Evolutionary conservation across 495 filamentous ascomycete species (phyloP), one percentile per base, ranked within the genome.

Genomic region (Hypoxylon cercidicola): DNA sequence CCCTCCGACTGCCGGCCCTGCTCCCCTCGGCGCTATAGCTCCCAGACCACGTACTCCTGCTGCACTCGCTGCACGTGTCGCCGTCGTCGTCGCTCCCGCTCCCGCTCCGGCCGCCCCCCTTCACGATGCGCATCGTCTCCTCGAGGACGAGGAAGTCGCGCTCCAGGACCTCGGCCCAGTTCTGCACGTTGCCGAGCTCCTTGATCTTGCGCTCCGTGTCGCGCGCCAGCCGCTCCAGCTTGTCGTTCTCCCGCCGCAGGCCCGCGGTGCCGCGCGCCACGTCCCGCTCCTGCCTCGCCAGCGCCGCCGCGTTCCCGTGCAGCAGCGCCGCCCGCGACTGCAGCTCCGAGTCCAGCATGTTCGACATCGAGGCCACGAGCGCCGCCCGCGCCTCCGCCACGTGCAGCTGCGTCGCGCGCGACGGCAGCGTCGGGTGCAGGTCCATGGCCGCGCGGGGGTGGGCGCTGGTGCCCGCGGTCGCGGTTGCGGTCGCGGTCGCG

Each of bases 91-190:
- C 72, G 34, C 65, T 62, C n/a, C 62, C 66, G 11, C 34, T 37
- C 34, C 34, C 72, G 32, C 64, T 62, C 16, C 62, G 63, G 46
- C 69, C 77, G 18, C 76, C 83, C 53, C 83, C 78, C 34, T 75
- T 74, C 7, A 84, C 92, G 61, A 90, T 72, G 71, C 89, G 78
- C 75, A 97, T 69, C 52, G 91, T 92, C 84, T 97, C 93, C 78
- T 96, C 93, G 35, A 99, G 71, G 59, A 96, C 87, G 69, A 93
- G 71, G 62, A 99, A 84, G 78, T 97, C 94, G 74, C 91, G 76
- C 83, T 99, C 95, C 69, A 97, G 82, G 82, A 96, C 84, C 86
- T 99, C 95, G 39, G 94, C 94, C 93, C 93, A 97, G 74, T 97
- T 97, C 85, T 97, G 95, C 75, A 97, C 87, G 73, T 97, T 92